Evolutionary conservation across 2,329 filamentous ascomycete genomes (phyloP).

Genomic region (Diaporthe longicolla): DNA sequence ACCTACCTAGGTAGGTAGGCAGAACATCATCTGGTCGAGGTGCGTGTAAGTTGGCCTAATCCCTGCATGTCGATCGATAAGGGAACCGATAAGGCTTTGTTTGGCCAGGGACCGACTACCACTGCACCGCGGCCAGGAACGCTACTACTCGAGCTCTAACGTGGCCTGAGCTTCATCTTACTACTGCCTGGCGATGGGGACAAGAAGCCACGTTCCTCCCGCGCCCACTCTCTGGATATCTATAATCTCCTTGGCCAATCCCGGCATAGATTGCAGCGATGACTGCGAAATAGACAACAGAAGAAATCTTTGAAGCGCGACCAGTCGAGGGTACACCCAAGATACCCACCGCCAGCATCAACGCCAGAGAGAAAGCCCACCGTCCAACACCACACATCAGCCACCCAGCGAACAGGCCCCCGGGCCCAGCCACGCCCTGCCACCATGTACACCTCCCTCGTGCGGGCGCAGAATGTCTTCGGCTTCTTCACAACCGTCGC

Average conservation of each 20-base stretch:
- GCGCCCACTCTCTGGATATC: background rate
- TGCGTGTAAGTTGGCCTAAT: background rate
- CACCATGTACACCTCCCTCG: constrained; percentile 89
- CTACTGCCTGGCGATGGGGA: background rate
- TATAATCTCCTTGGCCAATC: background rate
- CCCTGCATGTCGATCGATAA: background rate
- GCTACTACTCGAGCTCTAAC: constrained; percentile 3
- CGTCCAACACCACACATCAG: background rate
- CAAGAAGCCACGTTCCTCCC: constrained; percentile 22
- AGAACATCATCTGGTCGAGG: too few species aligned
- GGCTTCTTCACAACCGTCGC: constrained; percentile 98
- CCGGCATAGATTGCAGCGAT: background rate
- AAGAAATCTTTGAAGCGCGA: background rate
- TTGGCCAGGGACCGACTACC: background rate
- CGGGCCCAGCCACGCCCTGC: constrained; percentile 38
- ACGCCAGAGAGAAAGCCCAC: background rate
- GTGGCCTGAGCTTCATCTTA: constrained; percentile 32
- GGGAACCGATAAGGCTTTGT: background rate
- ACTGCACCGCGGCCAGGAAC: background rate
- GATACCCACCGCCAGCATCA: background rate
- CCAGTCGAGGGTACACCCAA: background rate
- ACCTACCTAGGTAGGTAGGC: too few species aligned
- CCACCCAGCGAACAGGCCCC: background rate
- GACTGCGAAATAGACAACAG: background rate
- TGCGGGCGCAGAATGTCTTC: constrained; percentile 91